Conservation (phyloP, 345 rosid genomes). For the Eucalyptus curtisii region DNA sequence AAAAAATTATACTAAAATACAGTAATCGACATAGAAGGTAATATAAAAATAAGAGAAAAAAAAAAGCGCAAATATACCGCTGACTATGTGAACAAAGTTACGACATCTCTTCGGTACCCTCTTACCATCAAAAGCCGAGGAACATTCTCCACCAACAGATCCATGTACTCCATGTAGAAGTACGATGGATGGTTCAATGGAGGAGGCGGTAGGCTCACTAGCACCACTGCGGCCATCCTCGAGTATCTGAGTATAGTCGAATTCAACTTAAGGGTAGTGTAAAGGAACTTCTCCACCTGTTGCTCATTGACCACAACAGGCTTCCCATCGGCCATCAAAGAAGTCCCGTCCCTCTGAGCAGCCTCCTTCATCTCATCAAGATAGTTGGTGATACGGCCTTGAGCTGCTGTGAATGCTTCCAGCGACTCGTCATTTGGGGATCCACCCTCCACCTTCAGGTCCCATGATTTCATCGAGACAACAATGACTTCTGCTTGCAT, state of each 20-base stretch:
- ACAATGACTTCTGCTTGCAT: constrained; percentile 99
- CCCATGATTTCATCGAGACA: constrained; percentile 93
- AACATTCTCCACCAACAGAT: constrained; percentile 88
- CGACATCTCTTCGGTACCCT: constrained; percentile 98
- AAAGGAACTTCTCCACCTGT: constrained; percentile 73
- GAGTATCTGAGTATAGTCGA: constrained; percentile 68
- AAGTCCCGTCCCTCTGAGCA: constrained; percentile 23
- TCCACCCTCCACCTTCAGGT: constrained; percentile 45
- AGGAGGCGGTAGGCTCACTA: constrained; percentile 75
- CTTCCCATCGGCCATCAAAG: constrained; percentile 71
- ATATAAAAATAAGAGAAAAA: neutral
- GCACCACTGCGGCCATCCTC: constrained; percentile 91
- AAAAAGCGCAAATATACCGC: neutral
- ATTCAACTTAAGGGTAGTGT: constrained; percentile 75
- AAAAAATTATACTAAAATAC: neutral
- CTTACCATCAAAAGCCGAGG: constrained; percentile 92
- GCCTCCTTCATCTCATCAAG: constrained; percentile 50
- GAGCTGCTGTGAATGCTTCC: constrained; percentile 73
- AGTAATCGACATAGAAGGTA: neutral
- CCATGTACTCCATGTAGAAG: constrained; percentile 99
- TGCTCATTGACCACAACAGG: constrained; percentile 68
- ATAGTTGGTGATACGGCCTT: constrained; percentile 52
- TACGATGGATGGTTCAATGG: constrained; percentile 76
- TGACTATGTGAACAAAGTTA: constrained; percentile 82
- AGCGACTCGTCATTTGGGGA: constrained; percentile 63